Evolutionary conservation across 768 basidiomycete genomes (phyloP).

Genomic region (Trametes gibbosa): DNA sequence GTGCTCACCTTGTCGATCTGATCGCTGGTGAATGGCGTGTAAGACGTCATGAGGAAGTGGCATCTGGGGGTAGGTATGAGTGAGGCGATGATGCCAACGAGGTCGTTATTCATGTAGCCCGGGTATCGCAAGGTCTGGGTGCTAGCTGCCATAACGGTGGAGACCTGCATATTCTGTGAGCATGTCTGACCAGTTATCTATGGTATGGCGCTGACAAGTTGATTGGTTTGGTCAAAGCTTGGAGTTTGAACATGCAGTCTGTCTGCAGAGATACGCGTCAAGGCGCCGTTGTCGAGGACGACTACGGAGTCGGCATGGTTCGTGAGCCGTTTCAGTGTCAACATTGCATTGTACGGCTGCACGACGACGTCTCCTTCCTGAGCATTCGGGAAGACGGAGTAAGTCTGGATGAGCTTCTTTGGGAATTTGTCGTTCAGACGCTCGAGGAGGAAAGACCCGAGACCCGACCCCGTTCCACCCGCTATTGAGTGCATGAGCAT

Average conservation of each 20-base stretch:
- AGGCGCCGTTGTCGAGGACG: slow-evolving; percentile 93
- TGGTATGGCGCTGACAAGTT: slow-evolving; percentile 53
- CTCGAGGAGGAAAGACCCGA: slow-evolving; percentile 97
- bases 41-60: slow-evolving; percentile 98
- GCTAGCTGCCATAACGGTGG: slow-evolving; percentile 97
- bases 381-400: slow-evolving; percentile 96
- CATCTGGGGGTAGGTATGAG: slow-evolving; percentile 96
- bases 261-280: slow-evolving; percentile 91
- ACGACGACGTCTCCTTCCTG: slow-evolving; percentile 96
- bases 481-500: slow-evolving; percentile 99
- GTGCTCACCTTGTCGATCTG: slow-evolving; percentile 83
- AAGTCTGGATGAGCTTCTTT: slow-evolving; percentile 98
- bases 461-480: slow-evolving; percentile 96
- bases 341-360: slow-evolving; percentile 94
- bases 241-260: slow-evolving; percentile 84
- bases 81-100: slow-evolving; percentile 94
- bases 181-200: background rate
- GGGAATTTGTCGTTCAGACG: slow-evolving; percentile 97
- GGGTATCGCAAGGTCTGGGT: slow-evolving; percentile 97
- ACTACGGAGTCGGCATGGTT: slow-evolving; percentile 98
- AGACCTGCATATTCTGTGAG: slow-evolving; percentile 51
- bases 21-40: slow-evolving; percentile 97
- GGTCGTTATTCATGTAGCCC: slow-evolving; percentile 99
- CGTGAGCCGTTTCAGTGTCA: slow-evolving; percentile 89
- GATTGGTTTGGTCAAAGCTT: slow-evolving; percentile 89